Base-by-base conservation (phyloP, 1,284 basidiomycete species). In the Porogramme epimiltina region DNA sequence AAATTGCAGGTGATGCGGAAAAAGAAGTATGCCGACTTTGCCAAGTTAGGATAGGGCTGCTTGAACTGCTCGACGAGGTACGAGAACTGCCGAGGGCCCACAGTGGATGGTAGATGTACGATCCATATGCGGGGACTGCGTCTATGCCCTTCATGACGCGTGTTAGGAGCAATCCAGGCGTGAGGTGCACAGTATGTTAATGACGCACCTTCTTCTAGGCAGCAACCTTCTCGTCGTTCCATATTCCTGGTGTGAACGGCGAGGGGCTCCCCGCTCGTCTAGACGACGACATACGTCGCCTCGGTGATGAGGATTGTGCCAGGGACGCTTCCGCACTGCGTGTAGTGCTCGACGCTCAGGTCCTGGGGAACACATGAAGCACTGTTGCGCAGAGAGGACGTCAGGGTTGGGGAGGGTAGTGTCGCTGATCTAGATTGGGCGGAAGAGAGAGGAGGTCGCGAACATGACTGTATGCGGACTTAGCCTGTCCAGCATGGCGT, bases 241-340 rank as follows among this genome's bases (percentile, higher is more conserved):
- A 80, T 37, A 80, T 74, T 6, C 73, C 73, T 1, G 77, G 79
- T 0, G 70, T 67, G n/a, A n/a, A n/a, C n/a, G n/a, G n/a, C n/a
- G 46, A 74, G 53, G 1, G 54, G 26, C 24, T 75, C 72, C 4
- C 71, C 73, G 16, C 41, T 28, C 0, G 73, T 75, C 42, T 70
- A 63, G 3, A 67, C 54, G 18, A 69, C 65, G 45, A 82, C 74
- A 55, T 75, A 64, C 0, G 75, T 77, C 0, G 66, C 78, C 62
- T 83, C 81, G 4, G 75, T 69, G 48, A 83, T 77, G 24, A 82
- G 60, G 4, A 83, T 62, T 0, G 77, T 76, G 0, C 80, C 80
- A 0, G 74, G 72, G 0, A 59, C 59, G 23, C 62, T 66, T 1
- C 71, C 75, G 9, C 80, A 70, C 55, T 82, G 80, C 0, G 63